Conservation (phyloP, 73 alveolate species). For the Paramecium bursaria region DNA sequence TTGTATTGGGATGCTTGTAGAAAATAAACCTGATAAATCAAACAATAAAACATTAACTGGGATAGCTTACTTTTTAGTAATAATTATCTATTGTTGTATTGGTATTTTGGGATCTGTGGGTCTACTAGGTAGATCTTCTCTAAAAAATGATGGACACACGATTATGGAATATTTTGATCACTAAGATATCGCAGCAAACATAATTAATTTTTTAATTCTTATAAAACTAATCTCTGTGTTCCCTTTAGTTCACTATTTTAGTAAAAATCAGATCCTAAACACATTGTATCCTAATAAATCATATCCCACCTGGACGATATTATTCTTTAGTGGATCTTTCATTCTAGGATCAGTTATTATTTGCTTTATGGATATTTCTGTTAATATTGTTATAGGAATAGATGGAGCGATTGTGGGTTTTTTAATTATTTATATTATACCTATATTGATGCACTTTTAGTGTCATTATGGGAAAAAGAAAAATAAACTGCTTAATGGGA, state of each 20-base stretch:
- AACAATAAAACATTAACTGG: slow-evolving; percentile 47
- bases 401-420: slow-evolving; percentile 72
- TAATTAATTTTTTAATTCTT: no score
- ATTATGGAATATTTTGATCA: no score
- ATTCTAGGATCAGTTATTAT: slow-evolving; percentile 44
- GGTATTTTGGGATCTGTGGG: slow-evolving; percentile 69
- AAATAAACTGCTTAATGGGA: no score
- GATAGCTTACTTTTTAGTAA: slow-evolving; percentile 56
- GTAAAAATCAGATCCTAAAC: slow-evolving; percentile 6
- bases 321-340: not conserved
- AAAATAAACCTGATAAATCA: slow-evolving; percentile 27
- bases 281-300: slow-evolving; percentile 44
- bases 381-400: slow-evolving; percentile 56
- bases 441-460: slow-evolving; percentile 59
- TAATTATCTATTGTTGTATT: slow-evolving; percentile 56
- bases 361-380: slow-evolving; percentile 11
- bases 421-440: slow-evolving; percentile 58
- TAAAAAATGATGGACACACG: no score
- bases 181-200: no score
- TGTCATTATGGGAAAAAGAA: slow-evolving; percentile 42
- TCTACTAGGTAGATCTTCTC: slow-evolving; percentile 60
- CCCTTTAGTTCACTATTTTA: slow-evolving; percentile 39
- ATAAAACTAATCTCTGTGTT: no score
- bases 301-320: not conserved
- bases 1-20: slow-evolving; percentile 57